phyloP scores from a whole-genome alignment of 306 rosid genomes.

The Cyclanthera cordifolia region DNA sequence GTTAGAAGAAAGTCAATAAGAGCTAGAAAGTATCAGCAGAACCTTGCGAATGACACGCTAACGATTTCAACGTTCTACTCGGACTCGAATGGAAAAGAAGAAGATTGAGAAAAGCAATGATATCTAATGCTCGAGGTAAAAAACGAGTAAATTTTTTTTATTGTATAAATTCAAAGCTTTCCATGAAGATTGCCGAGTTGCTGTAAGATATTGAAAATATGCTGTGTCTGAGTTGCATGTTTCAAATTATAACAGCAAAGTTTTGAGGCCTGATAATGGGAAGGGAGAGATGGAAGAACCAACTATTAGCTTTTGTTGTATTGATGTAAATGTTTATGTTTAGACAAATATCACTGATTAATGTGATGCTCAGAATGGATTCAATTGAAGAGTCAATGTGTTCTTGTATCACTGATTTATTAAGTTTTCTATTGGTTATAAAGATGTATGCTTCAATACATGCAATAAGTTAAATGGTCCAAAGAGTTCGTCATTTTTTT shows the following conservation, averaged over 20 bases:
- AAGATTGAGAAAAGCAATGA: neutral
- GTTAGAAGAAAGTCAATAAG: slow-evolving; percentile 39
- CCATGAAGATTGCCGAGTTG: neutral
- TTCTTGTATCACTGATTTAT: no score
- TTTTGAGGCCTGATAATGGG: neutral
- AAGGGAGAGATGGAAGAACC: neutral
- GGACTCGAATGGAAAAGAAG: neutral
- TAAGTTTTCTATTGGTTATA: no score
- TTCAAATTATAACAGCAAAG: neutral
- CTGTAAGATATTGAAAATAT: neutral
- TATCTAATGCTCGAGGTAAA: neutral
- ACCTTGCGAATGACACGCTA: neutral
- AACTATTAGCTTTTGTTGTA: neutral
- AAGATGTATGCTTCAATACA: no score
- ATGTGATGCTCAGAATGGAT: no score
- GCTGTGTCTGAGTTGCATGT: neutral
- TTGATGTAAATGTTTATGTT: neutral
- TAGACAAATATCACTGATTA: neutral
- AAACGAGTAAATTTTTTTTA: neutral
- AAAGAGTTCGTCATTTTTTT: no score
- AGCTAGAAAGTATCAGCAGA: neutral
- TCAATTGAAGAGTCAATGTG: no score
- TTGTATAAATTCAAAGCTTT: neutral
- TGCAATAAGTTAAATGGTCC: no score
- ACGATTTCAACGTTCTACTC: neutral